Percentiles rank a stretch among this genome's conserved stretches.
Conservation (phyloP, 495 filamentous ascomycete genomes). For the Podospora didyma region DNA sequence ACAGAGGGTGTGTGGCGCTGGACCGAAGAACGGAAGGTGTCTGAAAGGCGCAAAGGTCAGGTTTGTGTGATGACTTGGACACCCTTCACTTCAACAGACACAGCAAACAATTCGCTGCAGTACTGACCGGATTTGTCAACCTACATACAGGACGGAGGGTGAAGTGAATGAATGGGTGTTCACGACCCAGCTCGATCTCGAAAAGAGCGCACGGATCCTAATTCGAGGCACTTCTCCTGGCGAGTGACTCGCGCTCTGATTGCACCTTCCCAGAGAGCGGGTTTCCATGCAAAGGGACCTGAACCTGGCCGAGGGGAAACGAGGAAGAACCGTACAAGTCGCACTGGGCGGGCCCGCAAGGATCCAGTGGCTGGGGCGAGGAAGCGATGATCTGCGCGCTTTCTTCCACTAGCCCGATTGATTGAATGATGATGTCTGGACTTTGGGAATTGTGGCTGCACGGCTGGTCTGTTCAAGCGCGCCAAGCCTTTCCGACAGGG, state of each 20-base stretch:
- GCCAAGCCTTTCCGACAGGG: conserved; percentile 10
- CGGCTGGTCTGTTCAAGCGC: background rate
- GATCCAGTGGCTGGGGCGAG: conserved; percentile 1
- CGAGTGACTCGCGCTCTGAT: too few relatives aligned
- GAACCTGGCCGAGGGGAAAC: background rate
- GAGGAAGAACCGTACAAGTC: background rate
- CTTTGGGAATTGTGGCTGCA: conserved; percentile 8
- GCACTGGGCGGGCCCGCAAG: background rate
- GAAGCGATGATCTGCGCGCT: conserved; percentile 8
- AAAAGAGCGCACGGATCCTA: too few relatives aligned
- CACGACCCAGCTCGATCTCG: too few relatives aligned
- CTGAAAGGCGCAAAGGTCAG: background rate
- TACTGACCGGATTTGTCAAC: background rate
- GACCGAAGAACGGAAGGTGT: background rate
- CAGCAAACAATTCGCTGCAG: background rate
- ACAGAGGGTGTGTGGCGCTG: background rate
- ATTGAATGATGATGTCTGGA: conserved; percentile 7
- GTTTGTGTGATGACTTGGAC: background rate
- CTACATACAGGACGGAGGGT: too few relatives aligned
- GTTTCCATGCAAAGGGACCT: background rate
- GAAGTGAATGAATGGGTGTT: too few relatives aligned
- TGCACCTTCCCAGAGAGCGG: background rate
- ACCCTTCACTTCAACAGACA: background rate
- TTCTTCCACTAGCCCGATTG: conserved; percentile 2
- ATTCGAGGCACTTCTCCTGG: too few relatives aligned